Evolutionary conservation across 2,329 filamentous ascomycete species (phyloP).

Genomic region (Ciborinia camelliae): DNA sequence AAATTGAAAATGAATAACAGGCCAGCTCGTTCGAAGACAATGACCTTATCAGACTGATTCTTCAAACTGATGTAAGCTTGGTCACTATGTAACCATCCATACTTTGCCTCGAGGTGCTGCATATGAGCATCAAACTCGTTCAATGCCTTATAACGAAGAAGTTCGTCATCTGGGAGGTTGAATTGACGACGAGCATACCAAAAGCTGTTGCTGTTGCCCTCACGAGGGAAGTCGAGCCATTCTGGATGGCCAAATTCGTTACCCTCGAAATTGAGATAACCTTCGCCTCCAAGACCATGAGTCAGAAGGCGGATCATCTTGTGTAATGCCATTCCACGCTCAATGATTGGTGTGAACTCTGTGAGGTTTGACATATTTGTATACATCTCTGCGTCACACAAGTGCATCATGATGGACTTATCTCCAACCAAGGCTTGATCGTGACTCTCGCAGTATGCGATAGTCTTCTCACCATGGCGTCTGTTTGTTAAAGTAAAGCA

Average conservation of each 20-base stretch:
- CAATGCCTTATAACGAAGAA: slow-evolving; percentile 85
- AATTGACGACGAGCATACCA: slow-evolving; percentile 92
- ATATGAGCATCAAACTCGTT: slow-evolving; percentile 92
- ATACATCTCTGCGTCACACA: slow-evolving; percentile 96
- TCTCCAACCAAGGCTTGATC: slow-evolving; percentile 97
- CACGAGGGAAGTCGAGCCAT: slow-evolving; percentile 97
- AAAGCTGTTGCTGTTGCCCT: slow-evolving; percentile 88
- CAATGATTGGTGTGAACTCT: slow-evolving; percentile 81
- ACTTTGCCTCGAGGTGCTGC: slow-evolving; percentile 83
- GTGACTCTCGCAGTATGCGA: slow-evolving; percentile 95
- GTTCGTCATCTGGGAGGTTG: slow-evolving; percentile 80
- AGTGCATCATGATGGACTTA: slow-evolving; percentile 96
- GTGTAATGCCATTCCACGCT: slow-evolving; percentile 87
- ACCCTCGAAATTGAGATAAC: slow-evolving; percentile 97
- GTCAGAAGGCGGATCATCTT: slow-evolving; percentile 97
- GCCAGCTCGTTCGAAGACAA: slow-evolving; percentile 91
- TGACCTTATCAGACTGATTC: slow-evolving; percentile 88
- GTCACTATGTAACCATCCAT: slow-evolving; percentile 80
- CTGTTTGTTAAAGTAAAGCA: slow-evolving; percentile 88
- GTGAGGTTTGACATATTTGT: slow-evolving; percentile 91
- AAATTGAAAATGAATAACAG: slow-evolving; percentile 97
- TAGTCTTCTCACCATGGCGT: slow-evolving; percentile 94
- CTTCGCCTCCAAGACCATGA: slow-evolving; percentile 87
- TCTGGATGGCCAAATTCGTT: slow-evolving; percentile 99
- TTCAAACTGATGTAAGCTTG: slow-evolving; percentile 94